Base-by-base conservation (phyloP, 2,329 filamentous ascomycete species). In the Ophiosphaerella narmari region DNA sequence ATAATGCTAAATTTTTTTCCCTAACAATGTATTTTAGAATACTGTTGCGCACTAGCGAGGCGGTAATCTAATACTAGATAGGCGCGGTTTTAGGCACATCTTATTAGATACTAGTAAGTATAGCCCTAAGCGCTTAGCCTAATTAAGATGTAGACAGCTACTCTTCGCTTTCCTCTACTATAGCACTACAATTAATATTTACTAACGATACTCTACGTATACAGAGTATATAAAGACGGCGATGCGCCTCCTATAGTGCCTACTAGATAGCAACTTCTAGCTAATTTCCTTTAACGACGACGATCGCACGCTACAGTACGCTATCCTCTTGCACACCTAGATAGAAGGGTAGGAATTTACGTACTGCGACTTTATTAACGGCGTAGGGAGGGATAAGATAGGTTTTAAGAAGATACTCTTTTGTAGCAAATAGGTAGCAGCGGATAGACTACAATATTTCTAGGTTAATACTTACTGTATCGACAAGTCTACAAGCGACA, bases 391-490 rank as follows among this genome's bases (percentile, higher is more conserved):
- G 40, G 24, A 35, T 29, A 50, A 50, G 41, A 39, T 29, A 14
- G 40, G 47, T 39, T 50, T 39, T 23, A 16, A 44, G 12, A 44
- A 50, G 36, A 34, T 49, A 16, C 39, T 24, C 32, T 49, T 49
- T 24, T 66, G 50, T 32, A 38, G 37, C n/a, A 31, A 52, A 43
- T 45, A 52, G 23, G 44, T 37, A 14, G 24, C 13, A 34, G n/a
- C 7, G 6, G 44, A 47, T 41, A 21, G 44, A 36, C 32, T 47
- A 13, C 24, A 47, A 24, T 44, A 44, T 31, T 44, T 44, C 32
- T 44, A 14, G 37, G 16, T 36, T 4, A 5, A 36, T 5, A 36
- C 34, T 14, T 36, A 12, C 34, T 39, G 38, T 18, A 39, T 39
- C 38, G 38, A 39, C 38, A 35, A 44, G 33, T 35, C 31, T 24